A percentile compares a stretch with the other conserved stretches of the same genome.
phyloP scores from a whole-genome alignment of 768 basidiomycete genomes.

The Mycena chlorophos region DNA sequence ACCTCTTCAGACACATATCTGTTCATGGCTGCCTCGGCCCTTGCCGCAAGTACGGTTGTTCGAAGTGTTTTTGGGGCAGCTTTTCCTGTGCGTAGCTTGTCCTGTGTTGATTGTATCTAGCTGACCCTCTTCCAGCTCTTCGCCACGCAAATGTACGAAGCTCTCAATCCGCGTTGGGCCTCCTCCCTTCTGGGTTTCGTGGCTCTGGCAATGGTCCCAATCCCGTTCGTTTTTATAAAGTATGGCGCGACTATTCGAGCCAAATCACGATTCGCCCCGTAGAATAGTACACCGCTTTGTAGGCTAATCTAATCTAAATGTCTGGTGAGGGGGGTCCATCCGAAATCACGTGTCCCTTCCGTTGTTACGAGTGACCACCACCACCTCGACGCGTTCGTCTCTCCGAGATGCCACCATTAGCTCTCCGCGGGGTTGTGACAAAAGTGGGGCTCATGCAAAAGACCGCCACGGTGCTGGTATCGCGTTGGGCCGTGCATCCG shows the following conservation, averaged over 20 bases:
- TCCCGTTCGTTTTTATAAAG: conserved; percentile 47
- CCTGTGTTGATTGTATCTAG: conserved; percentile 1
- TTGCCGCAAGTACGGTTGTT: conserved; percentile 53
- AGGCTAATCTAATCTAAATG: too few species aligned
- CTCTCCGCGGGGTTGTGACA: conserved; percentile 71
- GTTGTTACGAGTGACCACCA: neutral
- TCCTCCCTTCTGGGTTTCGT: conserved; percentile 56
- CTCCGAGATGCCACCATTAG: conserved; percentile 70
- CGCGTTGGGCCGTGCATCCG: conserved; percentile 69
- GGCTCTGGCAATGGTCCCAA: conserved; percentile 52
- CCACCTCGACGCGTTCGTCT: neutral
- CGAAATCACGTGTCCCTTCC: too few species aligned
- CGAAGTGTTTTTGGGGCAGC: conserved; percentile 55
- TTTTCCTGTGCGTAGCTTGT: conserved; percentile 41
- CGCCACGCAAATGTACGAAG: conserved; percentile 53
- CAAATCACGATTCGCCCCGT: conserved; percentile 46
- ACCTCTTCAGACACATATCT: conserved; percentile 45
- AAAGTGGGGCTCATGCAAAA: conserved; percentile 84
- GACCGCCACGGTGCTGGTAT: conserved; percentile 81
- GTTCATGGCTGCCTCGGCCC: conserved; percentile 53
- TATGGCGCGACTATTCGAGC: conserved; percentile 45
- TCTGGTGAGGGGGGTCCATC: too few species aligned
- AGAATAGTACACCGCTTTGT: neutral
- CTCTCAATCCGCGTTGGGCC: conserved; percentile 55
- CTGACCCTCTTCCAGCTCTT: conserved; percentile 40